Evolutionary conservation across 306 rosid species (phyloP).

Genomic region (Ziziphus jujuba): DNA sequence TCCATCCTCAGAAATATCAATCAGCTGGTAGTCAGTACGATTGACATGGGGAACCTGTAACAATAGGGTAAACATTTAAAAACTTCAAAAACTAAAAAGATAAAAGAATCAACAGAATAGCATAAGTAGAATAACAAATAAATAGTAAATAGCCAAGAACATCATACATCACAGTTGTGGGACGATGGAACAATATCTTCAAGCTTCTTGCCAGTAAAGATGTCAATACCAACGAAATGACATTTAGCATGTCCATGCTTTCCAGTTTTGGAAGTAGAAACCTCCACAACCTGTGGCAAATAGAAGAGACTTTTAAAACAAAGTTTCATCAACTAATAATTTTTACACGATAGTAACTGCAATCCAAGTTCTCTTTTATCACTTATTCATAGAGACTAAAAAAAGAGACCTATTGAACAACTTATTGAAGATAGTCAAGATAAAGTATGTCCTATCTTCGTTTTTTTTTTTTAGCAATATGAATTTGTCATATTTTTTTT

Average conservation of each 20-base stretch:
- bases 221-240: constrained; percentile 94
- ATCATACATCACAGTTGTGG: constrained; percentile 90
- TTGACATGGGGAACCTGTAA: constrained; percentile 92
- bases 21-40: constrained; percentile 93
- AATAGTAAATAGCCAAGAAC: not conserved
- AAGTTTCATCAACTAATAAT: not conserved
- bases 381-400: not conserved
- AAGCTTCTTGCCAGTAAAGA: constrained; percentile 87
- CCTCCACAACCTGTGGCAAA: constrained; percentile 79
- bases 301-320: no score
- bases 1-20: constrained; percentile 98
- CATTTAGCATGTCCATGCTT: constrained; percentile 99
- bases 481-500: no score
- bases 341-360: not conserved
- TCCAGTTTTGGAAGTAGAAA: constrained; percentile 94
- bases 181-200: constrained; percentile 99
- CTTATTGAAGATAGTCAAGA: not conserved
- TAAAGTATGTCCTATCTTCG: no score
- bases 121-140: not conserved
- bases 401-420: not conserved
- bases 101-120: not conserved
- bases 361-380: not conserved
- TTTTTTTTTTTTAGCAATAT: no score
- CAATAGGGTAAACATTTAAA: constrained; percentile 1
- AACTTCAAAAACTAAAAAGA: not conserved